Percentiles rank a stretch among this genome's conserved stretches.
phyloP scores from a whole-genome alignment of 805 yeast species.

The Barnettozyma pratensis region DNA sequence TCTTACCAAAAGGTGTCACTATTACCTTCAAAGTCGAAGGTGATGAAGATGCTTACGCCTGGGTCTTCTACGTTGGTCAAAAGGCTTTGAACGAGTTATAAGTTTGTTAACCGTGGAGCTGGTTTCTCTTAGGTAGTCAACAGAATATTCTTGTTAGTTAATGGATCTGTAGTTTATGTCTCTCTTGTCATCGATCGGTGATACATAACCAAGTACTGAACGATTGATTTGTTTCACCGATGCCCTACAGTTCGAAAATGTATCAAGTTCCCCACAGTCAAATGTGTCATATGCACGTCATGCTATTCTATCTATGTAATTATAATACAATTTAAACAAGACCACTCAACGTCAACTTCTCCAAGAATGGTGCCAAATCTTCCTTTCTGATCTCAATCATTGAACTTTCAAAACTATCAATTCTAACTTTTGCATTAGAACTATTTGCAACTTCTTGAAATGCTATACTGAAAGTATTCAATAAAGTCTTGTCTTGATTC shows the following conservation, averaged over 20 bases:
- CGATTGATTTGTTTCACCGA: too few species aligned
- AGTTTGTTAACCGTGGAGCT: too few species aligned
- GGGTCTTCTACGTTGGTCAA: conserved; percentile 24
- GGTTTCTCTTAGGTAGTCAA: background rate
- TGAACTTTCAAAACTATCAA: conserved; percentile 93
- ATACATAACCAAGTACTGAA: too few species aligned
- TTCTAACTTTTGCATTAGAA: conserved; percentile 83
- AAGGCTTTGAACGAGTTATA: conserved; percentile 16
- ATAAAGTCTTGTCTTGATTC: conserved; percentile 38
- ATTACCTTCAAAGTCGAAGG: conserved; percentile 60
- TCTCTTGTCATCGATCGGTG: too few species aligned
- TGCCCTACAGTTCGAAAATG: too few species aligned
- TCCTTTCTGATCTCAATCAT: conserved; percentile 86
- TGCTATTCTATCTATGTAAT: background rate
- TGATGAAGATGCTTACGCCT: conserved; percentile 51
- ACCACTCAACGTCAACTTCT: conserved; percentile 74
- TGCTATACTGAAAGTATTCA: conserved; percentile 84
- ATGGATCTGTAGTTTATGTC: background rate
- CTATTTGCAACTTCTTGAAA: conserved; percentile 82
- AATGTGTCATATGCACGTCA: background rate
- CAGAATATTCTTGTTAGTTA: background rate
- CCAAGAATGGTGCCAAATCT: conserved; percentile 83
- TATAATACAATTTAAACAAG: conserved; percentile 28
- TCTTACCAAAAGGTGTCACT: conserved; percentile 63
- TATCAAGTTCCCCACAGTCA: too few species aligned